Evolutionary conservation across 2,329 filamentous ascomycete species (phyloP).

Genomic region (Gyromitra esculenta): DNA sequence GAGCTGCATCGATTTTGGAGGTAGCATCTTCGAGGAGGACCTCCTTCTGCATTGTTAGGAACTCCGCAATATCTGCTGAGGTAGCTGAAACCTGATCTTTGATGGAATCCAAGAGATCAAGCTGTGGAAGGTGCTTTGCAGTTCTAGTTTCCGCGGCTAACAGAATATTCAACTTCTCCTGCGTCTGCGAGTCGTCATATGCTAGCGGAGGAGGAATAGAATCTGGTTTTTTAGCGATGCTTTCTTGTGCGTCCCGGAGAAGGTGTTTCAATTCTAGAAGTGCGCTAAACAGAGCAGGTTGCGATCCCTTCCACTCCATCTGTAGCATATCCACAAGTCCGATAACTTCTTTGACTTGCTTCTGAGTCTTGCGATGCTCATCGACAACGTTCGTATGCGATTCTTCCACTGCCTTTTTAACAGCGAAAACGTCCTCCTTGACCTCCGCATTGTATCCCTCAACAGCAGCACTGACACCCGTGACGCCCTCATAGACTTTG

Average conservation of each 20-base stretch:
- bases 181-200: constrained; percentile 57
- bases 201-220: constrained; percentile 51
- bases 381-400: constrained; percentile 76
- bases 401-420: constrained; percentile 62
- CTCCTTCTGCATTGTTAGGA: constrained; percentile 77
- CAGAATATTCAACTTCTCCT: constrained; percentile 64
- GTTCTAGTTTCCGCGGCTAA: constrained; percentile 73
- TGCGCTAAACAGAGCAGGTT: constrained; percentile 86
- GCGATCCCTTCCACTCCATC: constrained; percentile 79
- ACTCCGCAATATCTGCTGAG: constrained; percentile 82
- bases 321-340: constrained; percentile 79
- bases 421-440: constrained; percentile 52
- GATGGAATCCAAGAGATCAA: constrained; percentile 86
- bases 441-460: constrained; percentile 77
- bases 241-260: constrained; percentile 58
- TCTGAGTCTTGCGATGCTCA: constrained; percentile 83
- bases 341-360: constrained; percentile 79
- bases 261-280: constrained; percentile 74
- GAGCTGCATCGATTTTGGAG: constrained; percentile 68
- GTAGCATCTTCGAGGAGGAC: constrained; percentile 55
- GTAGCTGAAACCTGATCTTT: constrained; percentile 86
- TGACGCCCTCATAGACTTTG: constrained; percentile 86
- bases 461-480: constrained; percentile 83
- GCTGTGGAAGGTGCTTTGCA: constrained; percentile 75
- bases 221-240: constrained; percentile 51